phyloP scores from a whole-genome alignment of 371 early-diverging fungal species.

The Mucor circinelloides region DNA sequence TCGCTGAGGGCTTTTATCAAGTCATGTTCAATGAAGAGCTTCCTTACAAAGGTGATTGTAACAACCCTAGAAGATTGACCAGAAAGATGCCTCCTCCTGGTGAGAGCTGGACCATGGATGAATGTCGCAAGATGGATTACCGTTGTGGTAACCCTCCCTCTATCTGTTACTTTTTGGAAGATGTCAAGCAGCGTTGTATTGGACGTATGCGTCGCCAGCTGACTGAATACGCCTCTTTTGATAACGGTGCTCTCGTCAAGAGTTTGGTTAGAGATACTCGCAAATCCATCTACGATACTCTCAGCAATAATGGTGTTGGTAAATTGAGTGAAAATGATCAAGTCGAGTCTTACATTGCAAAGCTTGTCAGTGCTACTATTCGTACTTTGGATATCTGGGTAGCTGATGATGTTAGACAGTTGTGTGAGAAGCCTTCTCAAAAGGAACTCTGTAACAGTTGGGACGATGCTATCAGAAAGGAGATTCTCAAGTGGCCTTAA shows the following conservation, averaged over 20 bases:
- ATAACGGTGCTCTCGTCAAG: slow-evolving; percentile 40
- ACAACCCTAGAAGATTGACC: slow-evolving; percentile 52
- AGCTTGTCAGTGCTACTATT: slow-evolving; percentile 30
- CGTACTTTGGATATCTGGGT: slow-evolving; percentile 38
- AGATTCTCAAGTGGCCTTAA: slow-evolving; percentile 54
- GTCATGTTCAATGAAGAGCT: slow-evolving; percentile 61
- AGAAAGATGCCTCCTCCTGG: slow-evolving; percentile 58
- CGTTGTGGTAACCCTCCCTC: slow-evolving; percentile 73
- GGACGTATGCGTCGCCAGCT: slow-evolving; percentile 40
- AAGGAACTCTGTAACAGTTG: slow-evolving; percentile 45
- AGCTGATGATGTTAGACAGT: slow-evolving; percentile 29
- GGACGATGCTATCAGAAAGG: slow-evolving; percentile 43
- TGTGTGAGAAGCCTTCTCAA: slow-evolving; percentile 41
- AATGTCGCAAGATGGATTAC: slow-evolving; percentile 65
- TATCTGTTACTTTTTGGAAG: slow-evolving; percentile 60
- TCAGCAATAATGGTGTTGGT: slow-evolving; percentile 39
- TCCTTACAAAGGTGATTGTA: slow-evolving; percentile 69
- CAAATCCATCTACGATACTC: slow-evolving; percentile 29
- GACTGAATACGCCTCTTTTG: slow-evolving; percentile 35
- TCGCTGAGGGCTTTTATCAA: slow-evolving; percentile 46
- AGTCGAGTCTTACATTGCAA: slow-evolving; percentile 31
- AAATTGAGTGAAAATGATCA: slow-evolving; percentile 31
- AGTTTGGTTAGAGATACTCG: slow-evolving; percentile 32
- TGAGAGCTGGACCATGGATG: slow-evolving; percentile 58
- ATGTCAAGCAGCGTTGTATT: slow-evolving; percentile 47